Evolutionary conservation across 176 grass and related monocot species (phyloP), one percentile per base, ranked within the genome.

Genomic region (Poa annua): DNA sequence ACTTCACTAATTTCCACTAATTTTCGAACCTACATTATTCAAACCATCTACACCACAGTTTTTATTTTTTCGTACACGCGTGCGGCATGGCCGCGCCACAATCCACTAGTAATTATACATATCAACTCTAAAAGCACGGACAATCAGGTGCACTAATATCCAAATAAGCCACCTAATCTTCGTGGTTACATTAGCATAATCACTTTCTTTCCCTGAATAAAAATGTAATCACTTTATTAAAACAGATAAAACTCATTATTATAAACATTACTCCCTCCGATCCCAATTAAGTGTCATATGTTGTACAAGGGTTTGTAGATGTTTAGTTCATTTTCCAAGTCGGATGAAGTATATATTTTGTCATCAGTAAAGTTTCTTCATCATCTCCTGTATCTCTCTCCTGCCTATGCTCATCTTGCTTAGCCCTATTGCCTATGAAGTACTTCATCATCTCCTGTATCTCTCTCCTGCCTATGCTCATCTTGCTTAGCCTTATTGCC

Each of bases 391-490:
- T 0, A 11, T 15, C 73, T 75, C 29, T 76, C 35, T 38, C 36
- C 17, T 75, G 9, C 19, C 19, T 76, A 36, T 36, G 74, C 74
- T 74, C 70, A 74, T 65, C 29, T 21, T 57, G 32, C 33, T 55
- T 76, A 76, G 74, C 19, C 11, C 74, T 56, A 38, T 38, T 59
- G 74, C 52, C 52, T 39, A 25, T 38, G 19, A 39, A 57, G 74
- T 77, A 26, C 34, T 41, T 76, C 9, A 34, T 54, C 48, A 55
- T 36, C 29, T 36, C 16, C 4, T 75, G 5, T 0, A 9, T 14
- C 72, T 75, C 26, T 75, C 34, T 36, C 34, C 26, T 75, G 8
- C 9, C 17, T 75, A 35, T 35, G 73, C 73, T 72, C 69, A 72
- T 63, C 60, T n/a, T 55, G 29, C 32, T 54, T 75, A 75, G 73